These are phyloP conservation scores for Castanea mollissima DNA, from an alignment of 306 rosid species.

Conservation along the genomic window DNA sequence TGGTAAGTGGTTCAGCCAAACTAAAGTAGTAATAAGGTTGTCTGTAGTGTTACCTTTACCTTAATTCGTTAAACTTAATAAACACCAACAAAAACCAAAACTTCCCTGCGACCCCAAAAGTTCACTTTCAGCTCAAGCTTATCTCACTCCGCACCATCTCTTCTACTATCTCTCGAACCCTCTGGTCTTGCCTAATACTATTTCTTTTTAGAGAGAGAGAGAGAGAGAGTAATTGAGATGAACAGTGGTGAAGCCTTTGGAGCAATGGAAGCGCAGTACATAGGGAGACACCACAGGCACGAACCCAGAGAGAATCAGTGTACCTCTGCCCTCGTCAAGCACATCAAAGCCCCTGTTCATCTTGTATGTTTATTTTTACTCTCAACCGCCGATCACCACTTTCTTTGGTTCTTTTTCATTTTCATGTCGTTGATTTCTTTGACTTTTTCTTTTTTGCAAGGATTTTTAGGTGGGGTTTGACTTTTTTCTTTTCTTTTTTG, in stretches of 20 bases:
- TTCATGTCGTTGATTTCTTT: constrained; percentile 7
- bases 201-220: neutral
- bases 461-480: constrained; percentile 2
- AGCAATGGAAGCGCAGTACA: constrained; percentile 69
- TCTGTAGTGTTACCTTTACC: no score
- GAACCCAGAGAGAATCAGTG: constrained; percentile 75
- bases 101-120: neutral
- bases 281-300: constrained; percentile 83
- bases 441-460: neutral
- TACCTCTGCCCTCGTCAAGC: constrained; percentile 82
- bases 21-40: no score
- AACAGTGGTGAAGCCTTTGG: constrained; percentile 44
- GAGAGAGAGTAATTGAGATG: constrained; percentile 31
- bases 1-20: no score
- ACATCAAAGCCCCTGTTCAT: constrained; percentile 82
- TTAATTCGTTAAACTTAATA: no score
- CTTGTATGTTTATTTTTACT: constrained; percentile 47
- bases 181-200: neutral
- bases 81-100: neutral
- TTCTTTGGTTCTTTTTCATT: neutral
- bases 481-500: constrained; percentile 4
- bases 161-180: constrained; percentile 4
- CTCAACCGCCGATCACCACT: neutral
- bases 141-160: neutral
- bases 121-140: neutral